A percentile compares a stretch with the other conserved stretches of the same genome.
phyloP scores from a whole-genome alignment of 2,329 filamentous ascomycete genomes.

The Trichoderma sp. region DNA sequence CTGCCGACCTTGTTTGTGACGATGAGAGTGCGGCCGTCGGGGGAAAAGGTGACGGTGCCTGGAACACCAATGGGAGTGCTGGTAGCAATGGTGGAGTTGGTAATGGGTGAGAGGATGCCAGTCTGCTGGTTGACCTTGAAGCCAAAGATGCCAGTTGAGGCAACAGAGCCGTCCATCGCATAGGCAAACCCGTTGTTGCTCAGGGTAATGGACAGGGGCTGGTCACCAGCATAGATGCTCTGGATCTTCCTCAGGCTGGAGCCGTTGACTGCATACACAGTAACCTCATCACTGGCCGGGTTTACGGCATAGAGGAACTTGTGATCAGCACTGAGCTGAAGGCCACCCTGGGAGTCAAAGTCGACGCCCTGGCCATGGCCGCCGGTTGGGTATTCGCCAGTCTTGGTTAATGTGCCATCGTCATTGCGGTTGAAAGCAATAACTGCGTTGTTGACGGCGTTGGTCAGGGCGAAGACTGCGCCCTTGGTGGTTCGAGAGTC shows the following conservation, averaged over 20 bases:
- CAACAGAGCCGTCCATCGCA: constrained; percentile 29
- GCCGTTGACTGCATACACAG: constrained; percentile 28
- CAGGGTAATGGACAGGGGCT: constrained; percentile 30
- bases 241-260: constrained; percentile 28
- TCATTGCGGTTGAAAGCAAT: constrained; percentile 28
- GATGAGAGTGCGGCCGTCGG: constrained; percentile 27
- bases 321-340: constrained; percentile 48
- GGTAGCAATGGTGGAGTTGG: constrained; percentile 29
- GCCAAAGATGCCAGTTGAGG: constrained; percentile 30
- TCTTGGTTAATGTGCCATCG: constrained; percentile 25
- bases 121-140: constrained; percentile 26
- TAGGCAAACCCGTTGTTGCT: constrained; percentile 30
- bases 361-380: constrained; percentile 62
- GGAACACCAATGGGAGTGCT: constrained; percentile 30
- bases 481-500: constrained; percentile 19
- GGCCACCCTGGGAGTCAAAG: constrained; percentile 79
- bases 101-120: constrained; percentile 27
- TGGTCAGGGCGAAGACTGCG: constrained; percentile 31
- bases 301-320: constrained; percentile 30
- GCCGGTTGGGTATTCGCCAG: constrained; percentile 27
- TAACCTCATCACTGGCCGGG: constrained; percentile 28
- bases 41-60: constrained; percentile 28
- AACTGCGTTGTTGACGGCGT: constrained; percentile 28
- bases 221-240: constrained; percentile 30
- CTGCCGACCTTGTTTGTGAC: constrained; percentile 32